phyloP scores from a whole-genome alignment of 495 filamentous ascomycete genomes.

The Platismatia glauca region DNA sequence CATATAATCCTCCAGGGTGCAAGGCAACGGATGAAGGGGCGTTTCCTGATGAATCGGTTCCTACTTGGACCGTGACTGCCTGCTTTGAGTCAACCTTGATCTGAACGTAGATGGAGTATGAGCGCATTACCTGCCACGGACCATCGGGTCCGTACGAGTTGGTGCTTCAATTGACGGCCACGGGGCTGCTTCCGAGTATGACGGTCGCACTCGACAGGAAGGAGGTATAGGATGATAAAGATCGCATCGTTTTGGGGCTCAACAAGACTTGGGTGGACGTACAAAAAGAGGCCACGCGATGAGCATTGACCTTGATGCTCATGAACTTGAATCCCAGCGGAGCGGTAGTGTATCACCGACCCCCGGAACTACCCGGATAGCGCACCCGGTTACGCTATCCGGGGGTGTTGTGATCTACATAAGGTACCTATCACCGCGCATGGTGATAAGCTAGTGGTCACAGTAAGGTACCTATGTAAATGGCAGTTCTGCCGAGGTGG shows the following conservation, averaged over 20 bases:
- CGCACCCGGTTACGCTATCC: neutral
- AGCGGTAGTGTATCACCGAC: too few species aligned
- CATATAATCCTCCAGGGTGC: conserved; percentile 4
- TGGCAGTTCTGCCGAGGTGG: too few species aligned
- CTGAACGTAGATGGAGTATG: neutral
- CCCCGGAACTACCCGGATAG: too few species aligned
- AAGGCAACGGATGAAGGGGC: conserved; percentile 8
- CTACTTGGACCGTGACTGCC: conserved; percentile 10
- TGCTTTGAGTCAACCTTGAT: neutral
- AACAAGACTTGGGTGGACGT: neutral
- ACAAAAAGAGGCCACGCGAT: neutral
- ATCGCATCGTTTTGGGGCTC: neutral
- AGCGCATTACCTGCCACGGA: conserved; percentile 11
- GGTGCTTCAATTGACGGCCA: conserved; percentile 10
- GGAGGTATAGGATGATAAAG: neutral
- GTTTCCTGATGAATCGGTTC: conserved; percentile 7
- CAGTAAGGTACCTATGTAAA: too few species aligned
- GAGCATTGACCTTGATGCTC: neutral
- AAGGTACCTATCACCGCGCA: too few species aligned
- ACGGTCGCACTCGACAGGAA: neutral
- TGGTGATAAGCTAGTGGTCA: too few species aligned
- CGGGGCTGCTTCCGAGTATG: neutral
- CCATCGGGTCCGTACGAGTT: conserved; percentile 17
- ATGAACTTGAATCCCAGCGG: too few species aligned
- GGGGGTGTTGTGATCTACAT: too few species aligned